Conservation (phyloP, 1,139 yeast genomes). For the Tardiomyces depauwii region DNA sequence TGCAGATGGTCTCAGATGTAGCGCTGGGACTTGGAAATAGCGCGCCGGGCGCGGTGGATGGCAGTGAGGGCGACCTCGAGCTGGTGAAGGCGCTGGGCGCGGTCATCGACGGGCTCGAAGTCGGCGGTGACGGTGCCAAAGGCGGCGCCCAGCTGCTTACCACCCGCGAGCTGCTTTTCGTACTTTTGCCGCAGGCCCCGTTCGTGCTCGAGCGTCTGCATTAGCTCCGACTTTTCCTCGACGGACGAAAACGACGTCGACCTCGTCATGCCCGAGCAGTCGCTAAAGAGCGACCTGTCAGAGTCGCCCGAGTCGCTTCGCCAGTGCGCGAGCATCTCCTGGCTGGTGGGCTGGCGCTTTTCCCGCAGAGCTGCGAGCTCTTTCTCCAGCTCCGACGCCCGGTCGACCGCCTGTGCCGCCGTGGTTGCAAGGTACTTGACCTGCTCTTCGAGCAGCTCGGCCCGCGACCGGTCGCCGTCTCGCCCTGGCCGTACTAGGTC, state of each 20-base stretch:
- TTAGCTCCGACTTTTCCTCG: conserved; percentile 12
- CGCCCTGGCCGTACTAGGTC: conserved; percentile 14
- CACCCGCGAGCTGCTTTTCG: conserved; percentile 51
- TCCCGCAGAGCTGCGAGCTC: conserved; percentile 7
- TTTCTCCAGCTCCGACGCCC: conserved; percentile 16
- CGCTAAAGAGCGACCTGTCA: not conserved
- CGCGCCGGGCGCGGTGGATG: conserved; percentile 15
- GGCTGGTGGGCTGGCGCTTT: not conserved
- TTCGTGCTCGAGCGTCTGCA: conserved; percentile 25
- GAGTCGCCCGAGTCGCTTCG: not conserved
- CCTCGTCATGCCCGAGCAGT: not conserved
- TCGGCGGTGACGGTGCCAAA: conserved; percentile 22
- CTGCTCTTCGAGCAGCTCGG: conserved; percentile 16
- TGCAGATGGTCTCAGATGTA: conserved; percentile 8
- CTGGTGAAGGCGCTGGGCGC: conserved; percentile 13
- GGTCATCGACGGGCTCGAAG: conserved; percentile 27
- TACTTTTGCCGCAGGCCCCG: conserved; percentile 29
- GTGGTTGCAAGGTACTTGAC: conserved; percentile 14
- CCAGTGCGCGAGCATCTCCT: not conserved
- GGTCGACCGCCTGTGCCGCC: conserved; percentile 19
- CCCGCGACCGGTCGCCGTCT: conserved; percentile 17
- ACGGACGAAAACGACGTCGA: not conserved
- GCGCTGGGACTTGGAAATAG: conserved; percentile 2
- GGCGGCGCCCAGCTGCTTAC: conserved; percentile 54
- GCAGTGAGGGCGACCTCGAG: conserved; percentile 17